Percentiles rank a stretch among this genome's conserved stretches.
Conservation (phyloP, 2,329 filamentous ascomycete species). For the Xylaria sp. region DNA sequence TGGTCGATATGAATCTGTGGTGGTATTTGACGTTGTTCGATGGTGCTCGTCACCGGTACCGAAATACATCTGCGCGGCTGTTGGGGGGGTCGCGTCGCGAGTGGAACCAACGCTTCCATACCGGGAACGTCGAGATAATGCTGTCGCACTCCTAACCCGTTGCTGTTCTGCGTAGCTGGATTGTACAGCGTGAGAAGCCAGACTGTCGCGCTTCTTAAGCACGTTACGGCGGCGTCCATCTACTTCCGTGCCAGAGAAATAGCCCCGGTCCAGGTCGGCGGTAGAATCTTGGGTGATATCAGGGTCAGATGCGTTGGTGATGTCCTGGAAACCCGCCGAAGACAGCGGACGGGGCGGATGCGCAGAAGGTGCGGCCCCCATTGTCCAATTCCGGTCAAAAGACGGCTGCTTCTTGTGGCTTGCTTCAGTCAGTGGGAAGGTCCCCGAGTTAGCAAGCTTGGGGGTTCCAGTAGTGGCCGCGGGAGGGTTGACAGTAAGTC, state of each 20-base stretch:
- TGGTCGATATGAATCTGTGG: slow-evolving; percentile 60
- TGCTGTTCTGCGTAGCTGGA: slow-evolving; percentile 81
- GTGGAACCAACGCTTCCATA: slow-evolving; percentile 81
- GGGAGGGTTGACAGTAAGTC: slow-evolving; percentile 48
- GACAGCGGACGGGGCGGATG: slow-evolving; percentile 55
- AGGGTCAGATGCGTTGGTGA: slow-evolving; percentile 46
- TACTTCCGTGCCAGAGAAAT: slow-evolving; percentile 88
- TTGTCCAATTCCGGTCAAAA: slow-evolving; percentile 73
- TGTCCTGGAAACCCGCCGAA: slow-evolving; percentile 57
- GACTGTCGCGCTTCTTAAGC: slow-evolving; percentile 77
- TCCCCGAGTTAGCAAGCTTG: slow-evolving; percentile 51
- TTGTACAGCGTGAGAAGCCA: slow-evolving; percentile 67
- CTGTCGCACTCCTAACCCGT: slow-evolving; percentile 67
- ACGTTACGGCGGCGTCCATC: slow-evolving; percentile 76
- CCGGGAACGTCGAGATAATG: slow-evolving; percentile 74
- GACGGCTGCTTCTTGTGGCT: slow-evolving; percentile 70
- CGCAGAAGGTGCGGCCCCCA: slow-evolving; percentile 56
- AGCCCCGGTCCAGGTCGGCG: slow-evolving; percentile 80
- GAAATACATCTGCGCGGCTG: slow-evolving; percentile 75
- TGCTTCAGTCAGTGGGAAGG: slow-evolving; percentile 48
- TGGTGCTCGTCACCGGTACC: slow-evolving; percentile 59
- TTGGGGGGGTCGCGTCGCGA: slow-evolving; percentile 64
- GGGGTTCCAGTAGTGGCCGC: slow-evolving; percentile 45
- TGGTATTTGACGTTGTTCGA: slow-evolving; percentile 65
- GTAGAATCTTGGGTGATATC: slow-evolving; percentile 51